Conservation (phyloP, 2,329 filamentous ascomycete species). For the Colletotrichum endophyticum region DNA sequence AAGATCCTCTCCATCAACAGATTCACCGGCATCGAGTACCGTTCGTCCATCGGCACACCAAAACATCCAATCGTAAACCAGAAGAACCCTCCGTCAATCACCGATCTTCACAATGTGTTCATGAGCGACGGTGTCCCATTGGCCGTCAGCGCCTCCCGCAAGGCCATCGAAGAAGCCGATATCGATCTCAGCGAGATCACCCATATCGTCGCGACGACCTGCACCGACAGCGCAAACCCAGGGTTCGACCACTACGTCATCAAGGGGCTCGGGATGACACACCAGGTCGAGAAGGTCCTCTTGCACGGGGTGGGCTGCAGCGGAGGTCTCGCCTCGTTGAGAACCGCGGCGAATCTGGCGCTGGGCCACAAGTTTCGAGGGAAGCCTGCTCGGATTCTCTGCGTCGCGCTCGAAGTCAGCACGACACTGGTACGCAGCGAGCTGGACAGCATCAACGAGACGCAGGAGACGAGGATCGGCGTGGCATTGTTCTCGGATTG, state of each 20-base stretch:
- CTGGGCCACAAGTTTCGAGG: conserved; percentile 64
- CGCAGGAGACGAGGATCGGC: conserved; percentile 68
- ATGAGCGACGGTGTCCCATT: conserved; percentile 63
- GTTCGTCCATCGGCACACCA: conserved; percentile 65
- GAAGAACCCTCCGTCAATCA: conserved; percentile 56
- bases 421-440: conserved; percentile 68
- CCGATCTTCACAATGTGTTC: conserved; percentile 60
- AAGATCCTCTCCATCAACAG: conserved; percentile 69
- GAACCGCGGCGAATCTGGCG: conserved; percentile 71
- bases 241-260: conserved; percentile 71
- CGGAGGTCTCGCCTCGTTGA: conserved; percentile 65
- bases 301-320: conserved; percentile 71
- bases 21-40: conserved; percentile 67
- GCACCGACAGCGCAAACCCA: conserved; percentile 72
- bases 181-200: conserved; percentile 61
- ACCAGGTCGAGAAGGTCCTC: conserved; percentile 66
- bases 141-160: conserved; percentile 57
- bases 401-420: conserved; percentile 68
- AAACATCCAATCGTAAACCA: conserved; percentile 68
- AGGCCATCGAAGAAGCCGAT: conserved; percentile 60
- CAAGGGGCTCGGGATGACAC: conserved; percentile 61
- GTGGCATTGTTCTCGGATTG: conserved; percentile 73
- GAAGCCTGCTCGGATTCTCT: conserved; percentile 66
- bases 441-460: conserved; percentile 64
- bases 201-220: conserved; percentile 71